A percentile compares a stretch with the other conserved stretches of the same genome.
Evolutionary conservation across 2,329 filamentous ascomycete species (phyloP).

Genomic region (Triangularia setosa): DNA sequence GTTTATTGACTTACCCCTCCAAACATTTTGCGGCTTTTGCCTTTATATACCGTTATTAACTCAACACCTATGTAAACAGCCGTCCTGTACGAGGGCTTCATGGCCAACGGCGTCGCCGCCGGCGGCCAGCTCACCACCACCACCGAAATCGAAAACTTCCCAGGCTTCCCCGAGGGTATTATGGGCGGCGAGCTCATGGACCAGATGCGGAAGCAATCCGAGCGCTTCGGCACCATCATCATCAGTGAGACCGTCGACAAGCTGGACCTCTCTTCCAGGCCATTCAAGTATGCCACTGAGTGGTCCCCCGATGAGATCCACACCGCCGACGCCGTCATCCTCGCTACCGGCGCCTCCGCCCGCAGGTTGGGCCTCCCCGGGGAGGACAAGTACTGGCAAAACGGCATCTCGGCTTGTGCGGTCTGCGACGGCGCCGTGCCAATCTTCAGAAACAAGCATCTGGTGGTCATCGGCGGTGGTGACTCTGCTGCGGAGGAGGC

Average conservation of each 20-base stretch:
- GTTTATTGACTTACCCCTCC: neutral
- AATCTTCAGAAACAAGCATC: constrained; percentile 93
- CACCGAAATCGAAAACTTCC: constrained; percentile 97
- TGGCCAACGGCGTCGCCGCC: constrained; percentile 93
- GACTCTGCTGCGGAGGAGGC: constrained; percentile 97
- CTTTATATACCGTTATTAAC: neutral
- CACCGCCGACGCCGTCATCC: constrained; percentile 88
- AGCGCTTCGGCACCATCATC: constrained; percentile 88
- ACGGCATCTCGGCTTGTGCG: constrained; percentile 91
- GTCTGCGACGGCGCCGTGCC: constrained; percentile 96
- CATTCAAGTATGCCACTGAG: constrained; percentile 93
- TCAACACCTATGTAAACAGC: constrained; percentile 40
- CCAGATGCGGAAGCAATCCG: constrained; percentile 86
- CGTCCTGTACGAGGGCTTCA: constrained; percentile 95
- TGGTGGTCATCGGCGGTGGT: constrained; percentile 93
- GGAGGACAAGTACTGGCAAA: constrained; percentile 96
- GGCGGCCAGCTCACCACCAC: constrained; percentile 97
- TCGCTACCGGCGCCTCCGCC: constrained; percentile 93
- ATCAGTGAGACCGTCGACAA: constrained; percentile 87
- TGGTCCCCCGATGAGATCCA: constrained; percentile 77
- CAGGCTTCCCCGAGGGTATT: constrained; percentile 86
- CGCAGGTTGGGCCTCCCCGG: constrained; percentile 76
- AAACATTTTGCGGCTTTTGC: too few relatives aligned
- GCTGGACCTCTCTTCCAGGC: constrained; percentile 76
- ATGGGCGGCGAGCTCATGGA: constrained; percentile 91